Percentiles rank a stretch among this genome's conserved stretches.
phyloP scores from a whole-genome alignment of 23 red algal genomes.

The Cyanidium caldarium region DNA sequence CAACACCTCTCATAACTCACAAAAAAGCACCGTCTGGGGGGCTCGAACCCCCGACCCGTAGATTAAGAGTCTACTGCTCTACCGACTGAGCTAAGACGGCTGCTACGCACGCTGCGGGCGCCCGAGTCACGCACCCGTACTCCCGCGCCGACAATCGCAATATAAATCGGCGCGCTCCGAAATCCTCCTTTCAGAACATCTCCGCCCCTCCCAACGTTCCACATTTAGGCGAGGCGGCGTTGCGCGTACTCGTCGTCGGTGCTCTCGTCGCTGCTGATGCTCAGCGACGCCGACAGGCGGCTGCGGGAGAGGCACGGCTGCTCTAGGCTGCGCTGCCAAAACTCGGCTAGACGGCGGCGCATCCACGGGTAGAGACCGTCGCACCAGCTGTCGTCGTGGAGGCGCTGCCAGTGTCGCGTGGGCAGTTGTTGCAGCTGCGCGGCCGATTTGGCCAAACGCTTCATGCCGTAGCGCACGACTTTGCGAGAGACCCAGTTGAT shows the following conservation, averaged over 20 bases:
- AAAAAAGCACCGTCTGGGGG: constrained; percentile 27
- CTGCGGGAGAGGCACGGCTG: too few species aligned
- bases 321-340: too few species aligned
- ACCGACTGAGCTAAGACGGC: constrained; percentile 98
- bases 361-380: background rate
- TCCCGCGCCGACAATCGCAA: background rate
- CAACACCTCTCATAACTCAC: too few species aligned
- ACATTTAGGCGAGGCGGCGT: too few species aligned
- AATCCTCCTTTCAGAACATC: too few species aligned
- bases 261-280: too few species aligned
- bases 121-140: too few species aligned
- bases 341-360: background rate
- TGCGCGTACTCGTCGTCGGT: too few species aligned
- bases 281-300: too few species aligned
- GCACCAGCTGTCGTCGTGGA: background rate
- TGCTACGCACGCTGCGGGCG: background rate
- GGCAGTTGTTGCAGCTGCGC: background rate
- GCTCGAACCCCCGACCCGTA: constrained; percentile 99
- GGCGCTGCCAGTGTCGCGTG: background rate
- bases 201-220: too few species aligned
- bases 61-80: constrained; percentile 99
- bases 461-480: constrained; percentile 17
- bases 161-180: too few species aligned
- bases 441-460: background rate
- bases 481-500: constrained; percentile 48